Evolutionary conservation across 306 rosid species (phyloP).

Genomic region (Ormosia semicastrata): DNA sequence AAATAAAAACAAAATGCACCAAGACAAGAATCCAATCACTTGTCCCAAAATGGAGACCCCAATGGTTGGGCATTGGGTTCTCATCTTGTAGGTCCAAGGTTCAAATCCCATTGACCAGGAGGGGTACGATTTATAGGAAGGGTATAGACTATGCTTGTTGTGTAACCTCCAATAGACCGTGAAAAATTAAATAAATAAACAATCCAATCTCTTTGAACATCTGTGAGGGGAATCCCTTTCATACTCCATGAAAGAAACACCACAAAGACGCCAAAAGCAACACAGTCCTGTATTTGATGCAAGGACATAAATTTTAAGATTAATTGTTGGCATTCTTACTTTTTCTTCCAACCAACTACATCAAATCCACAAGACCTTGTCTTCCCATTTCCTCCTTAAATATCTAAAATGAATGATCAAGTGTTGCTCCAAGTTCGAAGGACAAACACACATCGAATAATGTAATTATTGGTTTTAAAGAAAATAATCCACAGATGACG

Average conservation of each 20-base stretch:
- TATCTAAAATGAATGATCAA: conserved; percentile 2
- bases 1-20: neutral
- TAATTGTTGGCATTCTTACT: neutral
- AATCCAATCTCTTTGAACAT: neutral
- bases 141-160: neutral
- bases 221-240: neutral
- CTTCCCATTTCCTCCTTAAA: no score
- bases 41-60: neutral
- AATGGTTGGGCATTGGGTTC: neutral
- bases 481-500: neutral
- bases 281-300: neutral
- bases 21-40: neutral
- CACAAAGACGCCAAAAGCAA: conserved; percentile 2
- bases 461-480: neutral
- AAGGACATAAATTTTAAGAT: neutral
- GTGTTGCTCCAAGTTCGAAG: neutral
- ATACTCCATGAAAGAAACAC: neutral
- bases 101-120: neutral
- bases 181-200: neutral
- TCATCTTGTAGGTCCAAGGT: neutral
- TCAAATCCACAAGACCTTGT: neutral
- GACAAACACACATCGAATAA: neutral
- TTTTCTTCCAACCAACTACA: neutral
- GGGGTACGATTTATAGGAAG: neutral
- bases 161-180: neutral